phyloP scores from a whole-genome alignment of 2,329 filamentous ascomycete species.

The Penicillium sp. region DNA sequence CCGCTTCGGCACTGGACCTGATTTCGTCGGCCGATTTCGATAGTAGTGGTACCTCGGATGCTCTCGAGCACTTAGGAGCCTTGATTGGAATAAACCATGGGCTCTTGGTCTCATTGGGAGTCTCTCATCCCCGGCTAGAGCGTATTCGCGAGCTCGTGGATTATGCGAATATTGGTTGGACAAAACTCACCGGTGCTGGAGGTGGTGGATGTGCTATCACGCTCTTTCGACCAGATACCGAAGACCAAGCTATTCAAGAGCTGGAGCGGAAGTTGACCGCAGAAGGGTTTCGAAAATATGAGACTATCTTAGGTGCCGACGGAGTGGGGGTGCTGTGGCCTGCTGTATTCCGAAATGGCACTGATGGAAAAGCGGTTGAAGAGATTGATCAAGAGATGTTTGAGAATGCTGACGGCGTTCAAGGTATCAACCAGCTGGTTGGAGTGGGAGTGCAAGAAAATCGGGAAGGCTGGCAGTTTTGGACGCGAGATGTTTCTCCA shows the following conservation, averaged over 20 bases:
- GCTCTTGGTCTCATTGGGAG: slow-evolving; percentile 81
- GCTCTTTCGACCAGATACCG: slow-evolving; percentile 67
- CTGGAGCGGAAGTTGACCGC: slow-evolving; percentile 64
- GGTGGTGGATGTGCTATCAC: slow-evolving; percentile 96
- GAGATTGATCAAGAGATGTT: slow-evolving; percentile 92
- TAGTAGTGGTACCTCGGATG: slow-evolving; percentile 58
- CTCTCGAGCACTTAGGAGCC: slow-evolving; percentile 74
- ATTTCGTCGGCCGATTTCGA: slow-evolving; percentile 65
- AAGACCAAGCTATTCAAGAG: slow-evolving; percentile 55
- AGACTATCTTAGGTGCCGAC: slow-evolving; percentile 86
- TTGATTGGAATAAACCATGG: slow-evolving; percentile 94
- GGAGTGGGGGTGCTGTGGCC: slow-evolving; percentile 94
- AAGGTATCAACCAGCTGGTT: slow-evolving; percentile 82
- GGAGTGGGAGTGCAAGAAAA: slow-evolving; percentile 70
- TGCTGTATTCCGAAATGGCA: slow-evolving; percentile 80
- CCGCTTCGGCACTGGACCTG: slow-evolving; percentile 55
- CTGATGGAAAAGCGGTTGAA: slow-evolving; percentile 77
- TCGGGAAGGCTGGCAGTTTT: slow-evolving; percentile 82
- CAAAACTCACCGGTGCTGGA: slow-evolving; percentile 92
- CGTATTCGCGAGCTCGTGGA: slow-evolving; percentile 88
- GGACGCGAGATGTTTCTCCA: slow-evolving; percentile 53
- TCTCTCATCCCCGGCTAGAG: slow-evolving; percentile 91
- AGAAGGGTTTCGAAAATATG: slow-evolving; percentile 79
- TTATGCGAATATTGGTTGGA: slow-evolving; percentile 87
- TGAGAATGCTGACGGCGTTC: slow-evolving; percentile 75